Conservation (phyloP, 345 rosid genomes). For the Geranium rotundifolium region DNA sequence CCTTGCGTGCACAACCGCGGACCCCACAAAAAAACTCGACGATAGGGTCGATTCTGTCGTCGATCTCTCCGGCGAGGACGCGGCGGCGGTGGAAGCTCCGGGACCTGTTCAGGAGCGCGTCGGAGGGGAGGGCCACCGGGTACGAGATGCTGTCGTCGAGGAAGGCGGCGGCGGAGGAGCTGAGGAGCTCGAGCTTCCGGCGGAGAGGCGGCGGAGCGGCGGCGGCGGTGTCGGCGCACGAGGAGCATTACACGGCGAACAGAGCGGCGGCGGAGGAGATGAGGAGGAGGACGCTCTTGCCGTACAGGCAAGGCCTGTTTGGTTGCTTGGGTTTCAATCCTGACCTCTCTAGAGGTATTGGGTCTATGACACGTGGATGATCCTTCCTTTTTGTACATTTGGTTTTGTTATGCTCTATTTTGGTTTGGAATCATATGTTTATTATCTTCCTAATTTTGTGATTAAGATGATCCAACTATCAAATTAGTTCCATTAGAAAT, state of each 20-base stretch:
- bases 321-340: constrained; percentile 37
- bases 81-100: constrained; percentile 73
- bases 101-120: constrained; percentile 84
- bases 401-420: background rate
- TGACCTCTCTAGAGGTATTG: constrained; percentile 48
- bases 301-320: constrained; percentile 35
- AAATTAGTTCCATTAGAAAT: too few species aligned
- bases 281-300: constrained; percentile 37
- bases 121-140: constrained; percentile 70
- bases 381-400: background rate
- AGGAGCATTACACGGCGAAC: constrained; percentile 32
- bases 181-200: constrained; percentile 37
- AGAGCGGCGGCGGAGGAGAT: constrained; percentile 37
- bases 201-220: constrained; percentile 33
- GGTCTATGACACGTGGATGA: constrained; percentile 22
- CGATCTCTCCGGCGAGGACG: constrained; percentile 42
- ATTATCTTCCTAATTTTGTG: too few species aligned
- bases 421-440: background rate
- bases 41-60: constrained; percentile 35
- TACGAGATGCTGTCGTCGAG: constrained; percentile 39
- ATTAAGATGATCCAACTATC: background rate
- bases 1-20: constrained; percentile 9
- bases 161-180: constrained; percentile 30
- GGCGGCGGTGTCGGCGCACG: constrained; percentile 31
- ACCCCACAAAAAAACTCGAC: constrained; percentile 18